Evolutionary conservation across 495 filamentous ascomycete species (phyloP), one percentile per base, ranked within the genome.

Genomic region (Hypoxylon crocopeplum): DNA sequence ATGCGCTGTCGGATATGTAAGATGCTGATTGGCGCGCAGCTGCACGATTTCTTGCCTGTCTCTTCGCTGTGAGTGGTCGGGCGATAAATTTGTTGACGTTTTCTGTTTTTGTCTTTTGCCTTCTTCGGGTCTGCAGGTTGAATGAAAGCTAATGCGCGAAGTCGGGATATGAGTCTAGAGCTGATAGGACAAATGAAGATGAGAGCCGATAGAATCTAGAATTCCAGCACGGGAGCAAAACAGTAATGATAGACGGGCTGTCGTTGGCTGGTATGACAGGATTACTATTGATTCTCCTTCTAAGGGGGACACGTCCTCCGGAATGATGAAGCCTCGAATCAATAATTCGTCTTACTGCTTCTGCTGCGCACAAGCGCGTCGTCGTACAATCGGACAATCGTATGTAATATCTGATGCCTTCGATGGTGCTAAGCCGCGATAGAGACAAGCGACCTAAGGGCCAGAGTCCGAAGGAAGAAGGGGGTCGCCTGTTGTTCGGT

Each of bases 1-100:
- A 64, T 64, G 54, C 54, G 60, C 54, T 64, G 54, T 64, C 60
- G 60, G 64, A 62, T 61, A 58, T 32, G 53, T 29, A 20, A 54
- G 32, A 51, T 40, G 42, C 47, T 63, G 60, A 70, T 70, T 68
- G 64, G 64, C 47, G 57, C 56, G 62, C 47, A 53, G 47, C 57
- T 66, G 48, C 61, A 56, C 48, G 33, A 56, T 55, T 53, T 54
- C 54, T 57, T 59, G 49, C 38, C 27, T 54, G 36, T 55, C 57
- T 60, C 50, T 62, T n/a, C 27, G 34, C 25, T 54, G 17, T 66
- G 44, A 64, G 49, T 60, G 60, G 64, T 51, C 53, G 40, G 48
- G 29, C 11, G 55, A 52, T 37, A 66, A 60, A 62, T 65, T 52
- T 66, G 55, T 52, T 67, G 59, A 48, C 53, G 53, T 59, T 63